A percentile compares a stretch with the other conserved stretches of the same genome.
These are phyloP conservation scores for Boletus sp. DNA, from an alignment of 768 basidiomycete genomes.

Conservation along the genomic window DNA sequence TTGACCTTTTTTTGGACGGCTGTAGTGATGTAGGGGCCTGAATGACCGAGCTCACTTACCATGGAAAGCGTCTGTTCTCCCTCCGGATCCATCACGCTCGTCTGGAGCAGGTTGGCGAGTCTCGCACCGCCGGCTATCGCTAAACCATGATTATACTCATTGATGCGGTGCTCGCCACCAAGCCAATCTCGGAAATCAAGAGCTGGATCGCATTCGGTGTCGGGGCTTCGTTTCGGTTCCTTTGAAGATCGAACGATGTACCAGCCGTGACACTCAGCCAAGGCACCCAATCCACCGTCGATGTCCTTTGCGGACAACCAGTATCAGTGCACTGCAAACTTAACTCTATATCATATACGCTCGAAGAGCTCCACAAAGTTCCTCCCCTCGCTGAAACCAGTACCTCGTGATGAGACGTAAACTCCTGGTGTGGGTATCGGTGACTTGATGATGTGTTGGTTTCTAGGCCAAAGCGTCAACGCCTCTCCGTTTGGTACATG, in stretches of 20 bases:
- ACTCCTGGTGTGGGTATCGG: not conserved
- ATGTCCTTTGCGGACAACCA: not conserved
- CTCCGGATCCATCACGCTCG: not conserved
- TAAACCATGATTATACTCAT: not conserved
- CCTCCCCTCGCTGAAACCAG: not conserved
- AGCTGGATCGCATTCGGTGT: not conserved
- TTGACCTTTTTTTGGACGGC: not conserved
- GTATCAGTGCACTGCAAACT: not conserved
- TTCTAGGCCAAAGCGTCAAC: not conserved
- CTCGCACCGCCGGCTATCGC: not conserved
- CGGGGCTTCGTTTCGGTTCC: not conserved
- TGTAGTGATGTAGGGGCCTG: not conserved
- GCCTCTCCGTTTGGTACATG: not conserved
- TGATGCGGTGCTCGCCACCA: not conserved
- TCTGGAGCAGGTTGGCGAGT: not conserved
- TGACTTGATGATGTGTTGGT: not conserved
- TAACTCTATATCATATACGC: not conserved
- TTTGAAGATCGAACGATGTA: no score
- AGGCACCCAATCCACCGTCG: not conserved
- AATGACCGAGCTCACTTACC: not conserved
- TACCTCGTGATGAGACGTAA: not conserved
- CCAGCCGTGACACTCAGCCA: not conserved
- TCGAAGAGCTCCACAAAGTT: not conserved
- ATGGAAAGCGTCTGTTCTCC: not conserved
- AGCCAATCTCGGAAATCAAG: not conserved